These are phyloP conservation scores for Citrus unshiu DNA, from an alignment of 345 rosid species.

Conservation along the genomic window DNA sequence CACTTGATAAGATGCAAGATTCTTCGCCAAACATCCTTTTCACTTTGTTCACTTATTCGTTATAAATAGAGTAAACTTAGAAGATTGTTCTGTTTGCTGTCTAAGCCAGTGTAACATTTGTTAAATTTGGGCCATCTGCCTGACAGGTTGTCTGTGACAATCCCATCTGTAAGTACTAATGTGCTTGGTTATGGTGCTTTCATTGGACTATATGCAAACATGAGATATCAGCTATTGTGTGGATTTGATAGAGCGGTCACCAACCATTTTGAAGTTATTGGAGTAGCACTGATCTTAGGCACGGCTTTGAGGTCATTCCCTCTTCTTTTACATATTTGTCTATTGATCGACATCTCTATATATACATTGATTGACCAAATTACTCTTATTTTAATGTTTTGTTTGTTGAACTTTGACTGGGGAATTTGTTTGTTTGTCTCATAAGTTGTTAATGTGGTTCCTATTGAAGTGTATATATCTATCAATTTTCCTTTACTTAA, in stretches of 20 bases:
- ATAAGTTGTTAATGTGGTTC: no score
- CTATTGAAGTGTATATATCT: no score
- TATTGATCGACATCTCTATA: no score
- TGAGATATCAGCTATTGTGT: slow-evolving; percentile 77
- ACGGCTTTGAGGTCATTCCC: slow-evolving; percentile 64
- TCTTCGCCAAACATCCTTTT: no score
- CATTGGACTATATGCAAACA: slow-evolving; percentile 80
- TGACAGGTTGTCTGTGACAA: slow-evolving; percentile 87
- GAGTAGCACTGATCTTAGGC: slow-evolving; percentile 81
- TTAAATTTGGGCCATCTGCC: slow-evolving; percentile 3
- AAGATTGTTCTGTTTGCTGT: neutral
- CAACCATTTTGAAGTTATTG: slow-evolving; percentile 90
- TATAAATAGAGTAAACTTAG: neutral
- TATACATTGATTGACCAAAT: no score
- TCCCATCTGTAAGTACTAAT: slow-evolving; percentile 62
- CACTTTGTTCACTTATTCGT: neutral
- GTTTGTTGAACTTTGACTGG: no score
- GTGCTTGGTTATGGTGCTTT: slow-evolving; percentile 93
- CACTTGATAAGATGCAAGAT: no score
- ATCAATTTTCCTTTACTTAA: no score
- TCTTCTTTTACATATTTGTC: neutral
- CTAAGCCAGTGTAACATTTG: neutral
- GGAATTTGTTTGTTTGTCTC: no score
- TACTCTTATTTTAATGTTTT: no score
- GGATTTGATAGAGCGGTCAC: slow-evolving; percentile 72